phyloP scores from a whole-genome alignment of 306 rosid species.

The Citrullus amarus region DNA sequence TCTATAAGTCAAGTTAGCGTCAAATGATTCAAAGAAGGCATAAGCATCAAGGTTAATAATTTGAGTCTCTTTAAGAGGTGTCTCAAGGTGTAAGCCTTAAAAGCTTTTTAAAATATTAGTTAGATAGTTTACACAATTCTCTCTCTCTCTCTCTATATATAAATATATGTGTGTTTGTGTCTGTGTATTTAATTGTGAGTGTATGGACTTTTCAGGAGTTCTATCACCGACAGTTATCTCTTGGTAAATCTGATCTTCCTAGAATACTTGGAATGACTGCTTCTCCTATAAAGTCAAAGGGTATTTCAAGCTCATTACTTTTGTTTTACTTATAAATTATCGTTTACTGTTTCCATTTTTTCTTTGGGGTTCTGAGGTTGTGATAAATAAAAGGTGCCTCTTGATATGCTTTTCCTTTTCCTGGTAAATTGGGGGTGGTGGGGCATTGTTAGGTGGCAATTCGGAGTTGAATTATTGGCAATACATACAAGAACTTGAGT shows the following conservation, averaged over 20 bases:
- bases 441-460: slow-evolving; percentile 34
- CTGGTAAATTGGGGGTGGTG: not conserved
- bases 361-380: not conserved
- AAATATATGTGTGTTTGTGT: not conserved
- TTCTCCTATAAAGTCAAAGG: slow-evolving; percentile 78
- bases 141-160: not conserved
- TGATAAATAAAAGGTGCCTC: not conserved
- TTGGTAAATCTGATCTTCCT: slow-evolving; percentile 40
- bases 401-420: not conserved
- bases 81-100: not conserved
- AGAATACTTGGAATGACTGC: slow-evolving; percentile 90
- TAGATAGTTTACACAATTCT: not conserved
- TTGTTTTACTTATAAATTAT: not conserved
- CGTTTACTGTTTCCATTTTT: not conserved
- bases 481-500: slow-evolving; percentile 42
- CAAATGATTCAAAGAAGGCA: not conserved
- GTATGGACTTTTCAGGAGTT: slow-evolving; percentile 51
- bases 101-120: not conserved
- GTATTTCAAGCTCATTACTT: slow-evolving; percentile 20
- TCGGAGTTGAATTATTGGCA: slow-evolving; percentile 27
- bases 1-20: not conserved
- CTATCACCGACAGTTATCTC: slow-evolving; percentile 37
- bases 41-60: not conserved
- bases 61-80: not conserved
- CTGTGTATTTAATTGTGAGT: not conserved